Evolutionary conservation across 148 eudicot genomes (phyloP), one percentile per base, ranked within the genome.

Genomic region (Cornus kousa): DNA sequence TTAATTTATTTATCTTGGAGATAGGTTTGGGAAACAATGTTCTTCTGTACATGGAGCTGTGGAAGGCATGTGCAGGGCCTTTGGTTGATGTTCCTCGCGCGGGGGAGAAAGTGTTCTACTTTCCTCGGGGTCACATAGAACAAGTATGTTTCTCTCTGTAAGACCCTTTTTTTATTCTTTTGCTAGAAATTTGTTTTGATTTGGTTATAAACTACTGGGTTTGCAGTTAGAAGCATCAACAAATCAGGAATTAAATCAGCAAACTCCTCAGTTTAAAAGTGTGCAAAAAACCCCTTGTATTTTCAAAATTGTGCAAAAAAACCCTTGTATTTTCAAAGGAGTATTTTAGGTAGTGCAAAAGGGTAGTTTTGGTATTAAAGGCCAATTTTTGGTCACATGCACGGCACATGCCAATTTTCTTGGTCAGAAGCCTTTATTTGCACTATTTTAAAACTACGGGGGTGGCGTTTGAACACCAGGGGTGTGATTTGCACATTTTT

Each of bases 61-160:
- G 98, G 98, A 92, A 83, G 86, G 95, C 96, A 74, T 95, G 98
- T 87, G 97, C 98, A 43, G 98, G 98, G 28, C 93, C 94, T 48
- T 76, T 93, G 82, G 96, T 95, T 74, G 92, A 91, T 68, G 86
- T 93, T 83, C 98, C 97, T 60, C 84, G 85, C 48, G 1, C 72
- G 24, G 86, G 85, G 50, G 93, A 94, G 76, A 91, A 90, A 71
- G 97, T 92, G 50, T 94, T 74, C 86, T 94, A 94, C 83, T 94
- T 92, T 82, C 98, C 98, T 31, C 98, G 92, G 81, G 98, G 98
- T 82, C 97, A 94, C 87, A 86, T 94, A 89, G 97, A 94, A 80
- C 98, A 94, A 86, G 98, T 90, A 87, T 37, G 69, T 9, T 59
- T 87, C 43, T 33, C 16, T 66, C 40, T 33, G 10, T 12, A 53